Evolutionary conservation across 768 basidiomycete species (phyloP), one percentile per base, ranked within the genome.

Genomic region (Termitomyces sp.): DNA sequence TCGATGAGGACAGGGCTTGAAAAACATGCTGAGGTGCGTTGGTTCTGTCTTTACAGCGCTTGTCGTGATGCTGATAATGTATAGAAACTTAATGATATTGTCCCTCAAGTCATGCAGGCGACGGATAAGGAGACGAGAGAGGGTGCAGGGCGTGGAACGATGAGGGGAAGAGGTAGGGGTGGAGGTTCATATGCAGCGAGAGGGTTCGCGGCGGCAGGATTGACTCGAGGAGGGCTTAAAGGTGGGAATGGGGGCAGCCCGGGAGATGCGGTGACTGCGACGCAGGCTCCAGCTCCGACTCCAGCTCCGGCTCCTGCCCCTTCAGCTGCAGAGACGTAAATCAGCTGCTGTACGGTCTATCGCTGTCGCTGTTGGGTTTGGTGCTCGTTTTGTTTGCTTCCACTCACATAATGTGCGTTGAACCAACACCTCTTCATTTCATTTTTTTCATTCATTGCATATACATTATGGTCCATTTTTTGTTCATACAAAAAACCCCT

Each of bases 1-100:
- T 79, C 86, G 10, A 92, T 95, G 91, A 91, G 85, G 66, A 82
- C 79, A 20, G 94, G 89, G 0, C 75, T 96, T 25, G 86, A 84
- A 60, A 89, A 86, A 67, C 88, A 91, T 64, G 83, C 81, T 31
- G 86, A 87, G 73, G 93, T 94, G 64, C 60, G 81, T 74, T 29
- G 32, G 17, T 8, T 14, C 50, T 59, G 59, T 64, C 37, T 40
- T 25, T 29, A 8, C 43, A 31, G 10, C 5, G 40, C 45, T 59
- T 29, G 62, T 34, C 36, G 63, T 71, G 40, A 66, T 20, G 59
- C 17, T 52, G 40, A 59, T 20, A 7, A 47, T 29, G 5, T 36
- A 40, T 66, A 93, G 92, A 88, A 83, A 81, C 77, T 93, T 38
- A 86, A 88, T 47, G 91, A 89, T 53, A 77, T 69, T 0, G 68